Conservation (phyloP, 2,329 filamentous ascomycete genomes). For the Diaporthe amygdali region DNA sequence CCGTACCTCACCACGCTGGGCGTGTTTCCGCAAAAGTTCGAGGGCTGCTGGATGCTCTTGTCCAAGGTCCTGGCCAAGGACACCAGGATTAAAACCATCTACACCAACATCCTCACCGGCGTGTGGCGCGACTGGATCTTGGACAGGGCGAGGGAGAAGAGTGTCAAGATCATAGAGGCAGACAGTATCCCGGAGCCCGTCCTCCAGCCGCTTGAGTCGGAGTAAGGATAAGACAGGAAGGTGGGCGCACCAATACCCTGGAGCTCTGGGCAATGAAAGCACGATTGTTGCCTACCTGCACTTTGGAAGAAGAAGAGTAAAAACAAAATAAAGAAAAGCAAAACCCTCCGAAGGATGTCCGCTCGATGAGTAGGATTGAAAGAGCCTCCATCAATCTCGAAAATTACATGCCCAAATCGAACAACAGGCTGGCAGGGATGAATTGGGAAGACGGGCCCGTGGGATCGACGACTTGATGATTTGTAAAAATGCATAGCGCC, state of each 20-base stretch:
- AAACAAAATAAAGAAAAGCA: background rate
- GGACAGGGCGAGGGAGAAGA: background rate
- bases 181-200: constrained; percentile 13
- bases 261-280: background rate
- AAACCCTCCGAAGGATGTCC: background rate
- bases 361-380: background rate
- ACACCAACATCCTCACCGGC: constrained; percentile 16
- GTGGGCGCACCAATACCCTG: background rate
- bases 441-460: background rate
- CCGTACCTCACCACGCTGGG: constrained; percentile 19
- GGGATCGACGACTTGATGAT: background rate
- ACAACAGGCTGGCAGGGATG: background rate
- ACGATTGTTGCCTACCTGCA: background rate
- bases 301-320: background rate
- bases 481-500: background rate
- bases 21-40: background rate
- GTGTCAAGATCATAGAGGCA: constrained; percentile 12
- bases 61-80: background rate
- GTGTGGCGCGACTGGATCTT: background rate
- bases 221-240: too few relatives aligned
- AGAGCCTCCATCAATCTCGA: background rate
- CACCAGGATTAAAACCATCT: constrained; percentile 19
- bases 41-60: background rate
- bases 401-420: background rate
- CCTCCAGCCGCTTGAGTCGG: background rate